A percentile compares a stretch with the other conserved stretches of the same genome.
Conservation (phyloP, 345 rosid species). For the Dipteronia sinensis region DNA sequence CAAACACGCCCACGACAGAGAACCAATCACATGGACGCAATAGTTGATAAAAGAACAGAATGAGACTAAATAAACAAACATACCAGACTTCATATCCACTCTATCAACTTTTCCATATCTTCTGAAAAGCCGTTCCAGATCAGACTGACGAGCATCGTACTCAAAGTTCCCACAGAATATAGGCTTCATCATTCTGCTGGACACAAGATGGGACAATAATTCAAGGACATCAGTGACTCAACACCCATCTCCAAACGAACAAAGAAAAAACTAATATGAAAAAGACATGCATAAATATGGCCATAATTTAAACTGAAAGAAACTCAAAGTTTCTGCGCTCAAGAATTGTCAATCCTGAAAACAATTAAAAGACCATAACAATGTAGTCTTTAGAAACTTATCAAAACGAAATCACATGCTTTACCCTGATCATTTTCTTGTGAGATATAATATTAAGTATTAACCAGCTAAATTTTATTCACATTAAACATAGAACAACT, state of each 20-base stretch:
- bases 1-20: background rate
- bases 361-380: background rate
- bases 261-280: too few species aligned
- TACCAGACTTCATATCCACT: slow-evolving; percentile 96
- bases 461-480: too few species aligned
- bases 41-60: background rate
- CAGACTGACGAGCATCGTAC: slow-evolving; percentile 85
- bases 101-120: slow-evolving; percentile 84
- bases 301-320: background rate
- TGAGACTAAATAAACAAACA: slow-evolving; percentile 20
- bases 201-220: background rate
- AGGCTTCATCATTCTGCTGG: slow-evolving; percentile 77
- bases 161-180: slow-evolving; percentile 96
- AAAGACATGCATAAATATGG: background rate
- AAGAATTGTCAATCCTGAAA: background rate
- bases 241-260: background rate
- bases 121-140: slow-evolving; percentile 82
- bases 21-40: background rate
- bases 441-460: too few species aligned
- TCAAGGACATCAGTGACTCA: background rate
- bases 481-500: too few species aligned
- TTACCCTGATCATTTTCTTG: too few species aligned
- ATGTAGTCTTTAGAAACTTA: background rate
- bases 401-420: background rate
- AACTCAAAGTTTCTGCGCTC: background rate